Base-by-base conservation (phyloP, 768 basidiomycete genomes). In the Phlebiopsis flavidoalba region DNA sequence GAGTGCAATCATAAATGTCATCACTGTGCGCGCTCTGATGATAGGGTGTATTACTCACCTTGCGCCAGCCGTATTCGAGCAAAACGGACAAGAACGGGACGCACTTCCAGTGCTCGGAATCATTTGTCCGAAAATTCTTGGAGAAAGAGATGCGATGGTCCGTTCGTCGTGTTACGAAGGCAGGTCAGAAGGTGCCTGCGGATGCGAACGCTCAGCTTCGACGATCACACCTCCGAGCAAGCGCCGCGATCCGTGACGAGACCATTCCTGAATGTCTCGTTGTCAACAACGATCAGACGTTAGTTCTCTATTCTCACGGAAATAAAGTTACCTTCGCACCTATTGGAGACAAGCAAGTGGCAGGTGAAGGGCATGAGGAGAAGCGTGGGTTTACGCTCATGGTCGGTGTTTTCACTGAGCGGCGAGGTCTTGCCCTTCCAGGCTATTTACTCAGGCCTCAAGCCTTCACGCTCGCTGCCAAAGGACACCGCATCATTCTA, bases 311-410 rank as follows among this genome's bases (percentile, higher is more conserved):
- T 47, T 60, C 64, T 3, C 71, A 65, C 21, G 71, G 67, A 8
- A 53, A 64, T 6, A 62, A 64, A 6, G 54, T 67, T 45, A 77
- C 77, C 5, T 80, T 68, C 58, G 67, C 61, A 1, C 35, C 65
- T 24, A 63, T 31, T 0, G 74, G 76, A 0, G 60, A 67, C 0
- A 73, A 74, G 58, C 79, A 80, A 57, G 74, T 80, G 2, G 49
- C 65, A 0, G 59, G 68, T 1, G 49, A 72, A 2, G 77, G 79
- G 0, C 33, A 57, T 11, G 77, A 78, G 1, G 77, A 79, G 59
- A 80, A 80, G 62, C 66, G 71, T 0, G 79, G 79, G 17, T 74
- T 79, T 53, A 79, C 77, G 0, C 31, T 79, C 0, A 46, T 77
- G 12, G 70, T 74, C 8, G 70, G 70, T 0, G 60, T 77, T 11